Base-by-base conservation (phyloP, 2,329 filamentous ascomycete species). In the Aspergillus eucalypticola region DNA sequence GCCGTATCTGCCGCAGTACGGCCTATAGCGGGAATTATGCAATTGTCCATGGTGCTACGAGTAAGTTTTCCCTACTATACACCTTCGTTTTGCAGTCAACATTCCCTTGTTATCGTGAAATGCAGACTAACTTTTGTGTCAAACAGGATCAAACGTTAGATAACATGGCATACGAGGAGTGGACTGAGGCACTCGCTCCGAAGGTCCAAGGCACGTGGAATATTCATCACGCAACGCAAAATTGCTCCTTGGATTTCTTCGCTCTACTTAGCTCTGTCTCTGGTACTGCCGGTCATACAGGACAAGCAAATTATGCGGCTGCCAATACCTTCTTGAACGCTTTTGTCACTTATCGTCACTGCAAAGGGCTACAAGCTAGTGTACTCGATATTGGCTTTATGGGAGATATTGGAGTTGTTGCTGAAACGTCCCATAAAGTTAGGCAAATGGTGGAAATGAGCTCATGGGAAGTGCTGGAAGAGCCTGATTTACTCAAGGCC, bases 251-350 rank as follows among this genome's bases (percentile, higher is more conserved):
- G 3, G 64, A 68, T 46, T 68, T 70, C 48, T 69, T 71, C 23
- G 57, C 77, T 44, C 63, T 73, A 13, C 67, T 76, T 6, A 72
- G 73, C 3, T 78, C 76, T 3, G 52, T 80, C 3, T 78, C 53
- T 1, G 63, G 65, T 1, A 32, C 66, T 0, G 58, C 48, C 21
- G 67, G 81, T 0, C 79, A 79, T 52, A 60, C 71, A 0, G 75
- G 78, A 3, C 71, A 83, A 53, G 71, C 80, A 3, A 79, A 76
- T 58, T 78, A 79, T 49, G 69, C 71, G 0, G 71, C 75, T 10
- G 75, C 67, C 8, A 72, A 71, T 56, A 65, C 71, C 5, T 78
- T 69, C 61, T 64, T 75, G 7, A 70, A 75, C 44, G 66, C 67
- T 1, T 65, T 76, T 8, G 68, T 66, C 1, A 54, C 56, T 10